Evolutionary conservation across 2,329 filamentous ascomycete genomes (phyloP), one percentile per base, ranked within the genome.

Genomic region (Diaporthe eres): DNA sequence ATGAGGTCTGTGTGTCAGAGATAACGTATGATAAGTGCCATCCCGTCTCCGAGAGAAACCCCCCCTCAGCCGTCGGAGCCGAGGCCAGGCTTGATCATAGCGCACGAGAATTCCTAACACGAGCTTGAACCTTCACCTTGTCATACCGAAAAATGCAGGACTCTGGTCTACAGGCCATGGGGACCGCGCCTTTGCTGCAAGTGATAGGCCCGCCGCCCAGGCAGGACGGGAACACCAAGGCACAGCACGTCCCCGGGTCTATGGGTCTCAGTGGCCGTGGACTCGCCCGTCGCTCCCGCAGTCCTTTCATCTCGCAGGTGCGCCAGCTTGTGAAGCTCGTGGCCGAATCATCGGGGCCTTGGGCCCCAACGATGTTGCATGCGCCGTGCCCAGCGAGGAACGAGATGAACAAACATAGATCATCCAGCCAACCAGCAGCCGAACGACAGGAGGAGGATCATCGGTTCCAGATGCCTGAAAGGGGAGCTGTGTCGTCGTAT

Each of bases 151-250:
- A n/a, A 12, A 53, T 31, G 44, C 47, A 19, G 22, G 63, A 17
- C 63, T 68, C 44, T 25, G 12, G 6, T 39, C 47, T 31, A 68
- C 61, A 9, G 63, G 31, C 31, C 44, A n/a, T 25, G 7, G 31
- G 22, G 65, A 55, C 49, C 4, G 65, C 49, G 34, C 31, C 49
- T 55, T n/a, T 53, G 31, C 65, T 68, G 63, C 47, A 37, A 39
- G 28, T 53, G 65, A 68, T 68, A 68, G 47, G 65, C 47, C 47
- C 65, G 65, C 49, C 15, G 34, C 65, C 49, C 65, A 39, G 34
- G 22, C 34, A 55, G 15, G 15, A 70, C 34, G 65, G 65, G 65
- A 70, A n/a, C 65, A 70, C 65, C 31, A 39, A 53, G 63, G 47
- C 44, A 51, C 63, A 49, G 63, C 47, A 53, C 44, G 13, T 39